These are phyloP conservation scores for Passalora sequoiae DNA, from an alignment of 2,329 filamentous ascomycete genomes.

Conservation along the genomic window DNA sequence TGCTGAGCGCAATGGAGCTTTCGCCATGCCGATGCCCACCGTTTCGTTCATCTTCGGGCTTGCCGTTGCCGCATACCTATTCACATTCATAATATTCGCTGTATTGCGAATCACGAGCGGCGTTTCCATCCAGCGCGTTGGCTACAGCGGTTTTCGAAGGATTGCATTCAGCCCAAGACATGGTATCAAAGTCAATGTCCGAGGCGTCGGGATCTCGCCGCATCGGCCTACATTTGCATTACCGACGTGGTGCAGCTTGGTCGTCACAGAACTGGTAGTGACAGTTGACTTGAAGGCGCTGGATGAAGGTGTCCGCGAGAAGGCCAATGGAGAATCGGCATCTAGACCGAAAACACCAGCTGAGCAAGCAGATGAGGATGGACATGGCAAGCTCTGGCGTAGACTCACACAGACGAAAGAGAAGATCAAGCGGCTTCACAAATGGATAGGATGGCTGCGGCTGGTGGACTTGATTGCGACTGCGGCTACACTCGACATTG, in stretches of 20 bases:
- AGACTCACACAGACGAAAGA: conserved; percentile 75
- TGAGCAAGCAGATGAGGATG: conserved; percentile 32
- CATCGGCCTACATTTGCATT: conserved; percentile 95
- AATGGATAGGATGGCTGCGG: conserved; percentile 80
- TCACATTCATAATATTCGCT: conserved; percentile 88
- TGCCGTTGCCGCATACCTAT: conserved; percentile 78
- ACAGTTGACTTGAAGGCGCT: conserved; percentile 72
- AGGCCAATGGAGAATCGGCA: conserved; percentile 15
- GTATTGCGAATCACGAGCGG: conserved; percentile 88
- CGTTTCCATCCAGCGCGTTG: conserved; percentile 90
- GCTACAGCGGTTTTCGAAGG: conserved; percentile 84
- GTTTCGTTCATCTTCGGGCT: conserved; percentile 76
- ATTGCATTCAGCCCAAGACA: conserved; percentile 85
- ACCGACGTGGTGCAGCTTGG: conserved; percentile 91
- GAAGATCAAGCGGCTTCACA: conserved; percentile 76
- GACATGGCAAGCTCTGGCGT: conserved; percentile 68
- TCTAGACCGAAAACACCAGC: conserved; percentile 11
- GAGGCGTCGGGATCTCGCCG: conserved; percentile 78
- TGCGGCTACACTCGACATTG: conserved; percentile 69
- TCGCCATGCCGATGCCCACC: conserved; percentile 42
- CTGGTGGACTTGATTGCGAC: conserved; percentile 84
- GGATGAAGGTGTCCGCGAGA: conserved; percentile 28
- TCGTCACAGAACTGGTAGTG: conserved; percentile 77
- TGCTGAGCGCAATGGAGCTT: conserved; percentile 20
- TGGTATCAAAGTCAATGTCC: conserved; percentile 83